phyloP scores from a whole-genome alignment of 371 early-diverging fungal genomes.

The Mortierella sp. region DNA sequence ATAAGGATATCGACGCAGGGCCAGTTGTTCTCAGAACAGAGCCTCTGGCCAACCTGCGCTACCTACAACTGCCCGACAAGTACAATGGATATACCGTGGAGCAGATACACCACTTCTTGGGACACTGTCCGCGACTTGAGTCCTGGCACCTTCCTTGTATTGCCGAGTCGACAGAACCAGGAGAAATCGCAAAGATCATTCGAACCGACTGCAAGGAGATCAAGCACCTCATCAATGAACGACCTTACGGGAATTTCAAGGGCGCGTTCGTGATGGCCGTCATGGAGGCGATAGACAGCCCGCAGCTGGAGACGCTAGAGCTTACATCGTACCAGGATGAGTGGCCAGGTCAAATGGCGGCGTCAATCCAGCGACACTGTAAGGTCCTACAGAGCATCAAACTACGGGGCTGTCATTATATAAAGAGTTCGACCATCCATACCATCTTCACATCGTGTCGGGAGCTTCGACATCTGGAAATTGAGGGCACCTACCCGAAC shows the following conservation, averaged over 20 bases:
- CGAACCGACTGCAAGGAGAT: background rate
- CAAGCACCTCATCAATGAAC: background rate
- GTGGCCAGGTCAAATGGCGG: background rate
- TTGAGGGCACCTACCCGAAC: background rate
- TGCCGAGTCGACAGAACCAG: background rate
- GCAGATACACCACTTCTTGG: background rate
- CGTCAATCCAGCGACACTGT: background rate
- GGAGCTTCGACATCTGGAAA: background rate
- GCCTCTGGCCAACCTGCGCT: background rate
- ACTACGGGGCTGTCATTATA: background rate
- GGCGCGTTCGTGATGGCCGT: background rate
- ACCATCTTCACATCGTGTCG: background rate
- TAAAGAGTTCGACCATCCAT: background rate
- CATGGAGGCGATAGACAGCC: background rate
- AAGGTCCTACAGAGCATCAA: background rate
- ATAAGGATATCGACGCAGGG: background rate
- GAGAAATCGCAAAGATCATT: background rate
- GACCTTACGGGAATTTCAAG: background rate
- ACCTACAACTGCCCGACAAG: background rate
- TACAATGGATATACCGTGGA: background rate
- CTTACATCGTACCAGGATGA: background rate
- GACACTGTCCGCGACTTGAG: background rate
- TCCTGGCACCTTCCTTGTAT: background rate
- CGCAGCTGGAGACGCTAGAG: background rate
- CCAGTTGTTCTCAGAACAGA: background rate